Conservation (phyloP, 1,284 basidiomycete genomes). For the Lentinus polychrous region DNA sequence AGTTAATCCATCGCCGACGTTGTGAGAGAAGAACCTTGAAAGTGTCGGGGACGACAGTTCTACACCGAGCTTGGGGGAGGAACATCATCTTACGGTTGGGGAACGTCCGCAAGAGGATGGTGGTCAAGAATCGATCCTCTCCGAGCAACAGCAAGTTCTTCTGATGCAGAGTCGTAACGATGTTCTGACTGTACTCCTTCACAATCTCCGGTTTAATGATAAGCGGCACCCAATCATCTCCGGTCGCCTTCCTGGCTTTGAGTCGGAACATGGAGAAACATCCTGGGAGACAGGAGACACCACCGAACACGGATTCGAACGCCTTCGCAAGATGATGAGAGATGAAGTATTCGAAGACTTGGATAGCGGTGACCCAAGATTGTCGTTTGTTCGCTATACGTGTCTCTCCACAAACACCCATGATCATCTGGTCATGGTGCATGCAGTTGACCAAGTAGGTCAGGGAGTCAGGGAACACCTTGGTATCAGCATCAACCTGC, state of each 20-base stretch:
- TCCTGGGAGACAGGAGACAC: constrained; percentile 97
- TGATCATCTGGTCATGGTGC: constrained; percentile 97
- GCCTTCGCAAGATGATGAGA: constrained; percentile 98
- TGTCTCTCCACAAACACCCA: constrained; percentile 99
- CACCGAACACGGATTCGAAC: constrained; percentile 98
- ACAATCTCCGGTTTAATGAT: constrained; percentile 98
- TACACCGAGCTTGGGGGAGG: constrained; percentile 90
- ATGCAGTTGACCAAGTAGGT: constrained; percentile 91
- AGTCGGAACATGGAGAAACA: constrained; percentile 99
- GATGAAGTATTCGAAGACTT: constrained; percentile 99
- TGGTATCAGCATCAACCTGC: constrained; percentile 97
- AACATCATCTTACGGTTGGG: constrained; percentile 99
- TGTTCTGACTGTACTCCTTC: constrained; percentile 92
- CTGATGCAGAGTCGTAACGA: constrained; percentile 93
- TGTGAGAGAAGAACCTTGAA: constrained; percentile 93
- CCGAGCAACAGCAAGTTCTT: constrained; percentile 96
- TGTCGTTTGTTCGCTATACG: constrained; percentile 97
- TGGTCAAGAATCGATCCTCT: constrained; percentile 98
- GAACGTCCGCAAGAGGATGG: constrained; percentile 91
- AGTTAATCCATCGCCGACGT: constrained; percentile 99
- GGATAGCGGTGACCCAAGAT: constrained; percentile 97
- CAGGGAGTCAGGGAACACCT: constrained; percentile 83
- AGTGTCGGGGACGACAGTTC: constrained; percentile 95
- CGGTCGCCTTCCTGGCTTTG: constrained; percentile 83
- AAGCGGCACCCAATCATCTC: constrained; percentile 97